Evolutionary conservation across 2,329 filamentous ascomycete species (phyloP), one percentile per base, ranked within the genome.

Genomic region (Arthrinium phaeospermum): DNA sequence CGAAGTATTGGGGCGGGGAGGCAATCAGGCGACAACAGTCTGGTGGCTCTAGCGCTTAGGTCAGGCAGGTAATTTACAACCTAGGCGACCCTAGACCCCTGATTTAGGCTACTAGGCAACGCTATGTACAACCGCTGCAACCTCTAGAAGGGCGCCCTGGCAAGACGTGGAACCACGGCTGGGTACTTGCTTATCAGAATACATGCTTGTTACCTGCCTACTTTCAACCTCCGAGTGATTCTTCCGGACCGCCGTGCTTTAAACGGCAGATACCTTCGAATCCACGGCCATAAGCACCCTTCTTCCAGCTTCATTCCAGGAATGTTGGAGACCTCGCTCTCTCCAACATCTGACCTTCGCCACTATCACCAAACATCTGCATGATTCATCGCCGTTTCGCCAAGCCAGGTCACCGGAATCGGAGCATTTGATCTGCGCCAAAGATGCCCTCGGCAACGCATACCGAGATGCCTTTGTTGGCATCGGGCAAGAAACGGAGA

Each of bases 401-500:
- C 47, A 67, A 67, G 41, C 19, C 57, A 64, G 57, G 57, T 41
- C 57, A 34, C 57, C 19, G 57, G 30, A 64, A 64, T 41, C 34
- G 34, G 57, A 41, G 57, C 57, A 37, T 41, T 41, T 64, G 67
- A 64, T 41, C 57, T n/a, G 67, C 67, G 67, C 45, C 67, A 45
- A 37, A 24, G 34, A 84, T 84, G 82, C 82, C 82, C 71, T 83
- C 82, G 49, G 79, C 79, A 72, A 80, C 82, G 67, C 79, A 81
- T 44, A 71, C 75, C 57, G 79, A 81, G 72, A 73, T 75, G 57
- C 78, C 78, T 22, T 76, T 77, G 57, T 74, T 79, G 69, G 77
- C 78, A 67, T 73, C 79, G 49, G 75, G 77, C 72, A 82, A 82
- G 76, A 84, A 82, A 78, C 80, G 83, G 73, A 79, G 82, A 71